Evolutionary conservation across 179 eudicot genomes (phyloP), one percentile per base, ranked within the genome.

Genomic region (Beta lomatogona): DNA sequence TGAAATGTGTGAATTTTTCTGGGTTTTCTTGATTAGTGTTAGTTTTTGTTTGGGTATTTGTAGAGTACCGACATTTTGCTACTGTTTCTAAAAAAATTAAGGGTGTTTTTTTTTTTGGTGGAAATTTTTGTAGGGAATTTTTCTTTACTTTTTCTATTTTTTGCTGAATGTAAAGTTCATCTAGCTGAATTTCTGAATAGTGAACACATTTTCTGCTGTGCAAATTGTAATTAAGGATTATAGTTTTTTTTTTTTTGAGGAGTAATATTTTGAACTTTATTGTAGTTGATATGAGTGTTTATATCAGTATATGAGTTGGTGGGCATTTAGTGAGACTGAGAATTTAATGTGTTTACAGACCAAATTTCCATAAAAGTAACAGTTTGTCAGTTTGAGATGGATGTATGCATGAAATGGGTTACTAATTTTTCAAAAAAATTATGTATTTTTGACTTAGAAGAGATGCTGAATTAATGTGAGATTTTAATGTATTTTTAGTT

Each of bases 221-320:
- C 41, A 36, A 36, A 36, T 36, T 36, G 41, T 1, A 36, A 36
- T 36, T 36, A 36, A 36, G 41, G 41, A 36, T 36, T 36, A 36
- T 1, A 36, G 2, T 2, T 36, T 36, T 36, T 3, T 36, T 1
- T 31, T 36, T 36, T 36, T 36, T 36, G 2, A 36, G 41, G 41
- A 36, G 41, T 36, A 25, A 36, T 52, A 59, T 63, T 46, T 19
- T 71, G 70, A 73, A 79, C 53, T 65, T 73, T 53, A 25, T 13
- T 57, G 74, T 28, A 73, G 72, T 3, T 79, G 65, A 63, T 68
- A 76, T 74, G 58, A 53, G 25, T 53, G 57, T 65, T 77, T 77
- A 73, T 41, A 36, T 36, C 41, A 36, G 41, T 36, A 36, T 9
- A 52, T 50, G 18, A 54, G 84, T 79, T 67, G 84, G 86, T 77